phyloP scores from a whole-genome alignment of 257 asterid genomes.

The Primulina eburnea region DNA sequence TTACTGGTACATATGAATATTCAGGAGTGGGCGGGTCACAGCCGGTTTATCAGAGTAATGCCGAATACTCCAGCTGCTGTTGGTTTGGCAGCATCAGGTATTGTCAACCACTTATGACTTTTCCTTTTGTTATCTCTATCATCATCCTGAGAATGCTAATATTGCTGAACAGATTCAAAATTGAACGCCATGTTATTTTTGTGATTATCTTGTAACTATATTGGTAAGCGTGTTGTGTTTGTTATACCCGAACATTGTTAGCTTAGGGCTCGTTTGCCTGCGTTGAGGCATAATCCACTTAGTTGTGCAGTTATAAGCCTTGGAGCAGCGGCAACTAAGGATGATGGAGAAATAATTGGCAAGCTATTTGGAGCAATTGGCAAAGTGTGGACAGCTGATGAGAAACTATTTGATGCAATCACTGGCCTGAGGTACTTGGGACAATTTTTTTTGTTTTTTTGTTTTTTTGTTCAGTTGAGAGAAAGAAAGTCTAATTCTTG shows the following conservation, averaged over 20 bases:
- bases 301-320: slow-evolving; percentile 57
- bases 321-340: slow-evolving; percentile 68
- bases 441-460: too few species aligned
- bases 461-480: neutral
- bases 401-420: slow-evolving; percentile 80
- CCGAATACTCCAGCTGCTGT: slow-evolving; percentile 96
- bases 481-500: neutral
- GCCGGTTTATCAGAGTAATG: slow-evolving; percentile 80
- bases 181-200: neutral
- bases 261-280: neutral
- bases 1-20: slow-evolving; percentile 6
- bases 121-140: slow-evolving; percentile 1
- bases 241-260: neutral
- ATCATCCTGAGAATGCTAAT: neutral
- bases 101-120: neutral
- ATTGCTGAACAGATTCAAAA: neutral
- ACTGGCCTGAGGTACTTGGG: slow-evolving; percentile 74
- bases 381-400: slow-evolving; percentile 90
- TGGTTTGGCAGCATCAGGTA: slow-evolving; percentile 92
- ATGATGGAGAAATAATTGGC: slow-evolving; percentile 67
- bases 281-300: neutral
- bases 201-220: neutral
- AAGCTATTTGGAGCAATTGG: slow-evolving; percentile 83
- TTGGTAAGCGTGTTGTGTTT: neutral
- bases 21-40: slow-evolving; percentile 87